Evolutionary conservation across 805 yeast species (phyloP).

Genomic region (Kurtzmaniella fragi): DNA sequence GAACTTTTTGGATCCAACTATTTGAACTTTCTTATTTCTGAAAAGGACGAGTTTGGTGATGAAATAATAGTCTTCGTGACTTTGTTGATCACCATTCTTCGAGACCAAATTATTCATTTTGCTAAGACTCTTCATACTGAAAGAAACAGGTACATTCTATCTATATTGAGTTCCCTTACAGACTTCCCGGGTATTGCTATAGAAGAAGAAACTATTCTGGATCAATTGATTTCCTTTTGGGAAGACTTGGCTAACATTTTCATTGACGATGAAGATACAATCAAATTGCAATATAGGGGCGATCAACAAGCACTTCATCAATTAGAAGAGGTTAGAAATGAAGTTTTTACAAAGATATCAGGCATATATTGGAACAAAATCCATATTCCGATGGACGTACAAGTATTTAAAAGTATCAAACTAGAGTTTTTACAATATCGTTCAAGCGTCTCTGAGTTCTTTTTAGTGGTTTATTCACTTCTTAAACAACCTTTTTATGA

Average conservation of each 20-base stretch:
- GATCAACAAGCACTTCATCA: constrained; percentile 7
- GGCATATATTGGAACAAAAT: constrained; percentile 66
- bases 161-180: constrained; percentile 49
- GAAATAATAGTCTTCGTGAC: constrained; percentile 39
- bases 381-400: constrained; percentile 37
- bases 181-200: constrained; percentile 54
- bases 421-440: constrained; percentile 67
- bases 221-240: constrained; percentile 62
- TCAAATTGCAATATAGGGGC: constrained; percentile 7
- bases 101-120: constrained; percentile 40
- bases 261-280: constrained; percentile 40
- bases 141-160: constrained; percentile 35
- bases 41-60: constrained; percentile 25
- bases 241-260: constrained; percentile 56
- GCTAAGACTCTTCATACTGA: constrained; percentile 34
- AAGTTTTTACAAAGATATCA: constrained; percentile 48
- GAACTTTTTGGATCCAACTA: constrained; percentile 41
- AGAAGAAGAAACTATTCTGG: constrained; percentile 51
- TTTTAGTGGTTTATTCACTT: constrained; percentile 65
- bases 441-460: constrained; percentile 69
- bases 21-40: constrained; percentile 25
- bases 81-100: constrained; percentile 42
- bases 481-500: constrained; percentile 50
- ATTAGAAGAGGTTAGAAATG: constrained; percentile 25
- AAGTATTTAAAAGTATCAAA: constrained; percentile 23